Evolutionary conservation across 2,329 filamentous ascomycete species (phyloP).

Genomic region (Talaromyces funiculosus): DNA sequence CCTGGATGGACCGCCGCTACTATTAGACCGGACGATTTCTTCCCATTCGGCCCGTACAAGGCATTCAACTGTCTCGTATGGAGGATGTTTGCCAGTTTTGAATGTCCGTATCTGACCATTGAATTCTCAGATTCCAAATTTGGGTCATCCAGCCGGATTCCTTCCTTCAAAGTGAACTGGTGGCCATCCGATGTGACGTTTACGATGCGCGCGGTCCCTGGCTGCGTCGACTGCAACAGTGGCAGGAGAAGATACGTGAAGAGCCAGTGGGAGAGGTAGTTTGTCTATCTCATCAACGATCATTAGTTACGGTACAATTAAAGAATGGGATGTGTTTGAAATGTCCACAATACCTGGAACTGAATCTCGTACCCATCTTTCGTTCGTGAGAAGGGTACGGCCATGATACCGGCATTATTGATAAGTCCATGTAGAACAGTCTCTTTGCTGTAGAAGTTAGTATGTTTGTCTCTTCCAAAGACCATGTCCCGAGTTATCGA

Average conservation of each 20-base stretch:
- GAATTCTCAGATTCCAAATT: background rate
- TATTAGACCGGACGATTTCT: background rate
- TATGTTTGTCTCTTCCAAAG: background rate
- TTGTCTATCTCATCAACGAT: slow-evolving; percentile 22
- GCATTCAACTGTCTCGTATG: background rate
- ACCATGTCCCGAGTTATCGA: background rate
- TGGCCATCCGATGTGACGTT: slow-evolving; percentile 1
- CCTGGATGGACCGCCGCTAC: background rate
- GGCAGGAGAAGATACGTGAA: slow-evolving; percentile 37
- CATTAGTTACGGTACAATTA: background rate
- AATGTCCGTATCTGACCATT: background rate
- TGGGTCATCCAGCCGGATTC: background rate
- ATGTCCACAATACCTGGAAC: slow-evolving; percentile 17
- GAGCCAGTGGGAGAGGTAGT: slow-evolving; percentile 42
- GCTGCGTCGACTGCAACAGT: slow-evolving; percentile 27
- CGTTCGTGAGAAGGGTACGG: slow-evolving; percentile 26
- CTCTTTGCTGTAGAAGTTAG: slow-evolving; percentile 23
- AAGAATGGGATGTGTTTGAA: background rate
- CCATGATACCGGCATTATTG: slow-evolving; percentile 25
- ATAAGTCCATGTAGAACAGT: slow-evolving; percentile 27
- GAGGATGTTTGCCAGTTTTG: background rate
- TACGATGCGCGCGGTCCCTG: background rate
- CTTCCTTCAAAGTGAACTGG: background rate
- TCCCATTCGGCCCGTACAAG: background rate
- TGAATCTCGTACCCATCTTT: slow-evolving; percentile 36